Conservation (phyloP, 2,329 filamentous ascomycete genomes). For the Dichotomopilus funicola region DNA sequence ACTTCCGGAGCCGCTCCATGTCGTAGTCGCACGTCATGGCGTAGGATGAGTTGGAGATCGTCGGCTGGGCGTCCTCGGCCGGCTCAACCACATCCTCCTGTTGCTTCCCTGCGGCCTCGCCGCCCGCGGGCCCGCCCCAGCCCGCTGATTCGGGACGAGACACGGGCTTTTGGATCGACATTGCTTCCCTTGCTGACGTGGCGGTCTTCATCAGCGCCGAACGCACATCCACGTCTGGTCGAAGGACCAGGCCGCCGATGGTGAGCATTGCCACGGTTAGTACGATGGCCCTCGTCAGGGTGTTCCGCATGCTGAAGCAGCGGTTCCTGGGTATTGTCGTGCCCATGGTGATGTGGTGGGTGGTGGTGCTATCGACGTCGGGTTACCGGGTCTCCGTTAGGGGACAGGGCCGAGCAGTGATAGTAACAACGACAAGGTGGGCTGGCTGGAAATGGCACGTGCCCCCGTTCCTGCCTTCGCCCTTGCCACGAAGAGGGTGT, state of each 20-base stretch:
- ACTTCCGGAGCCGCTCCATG: constrained; percentile 37
- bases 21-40: constrained; percentile 47
- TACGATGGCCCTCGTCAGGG: constrained; percentile 39
- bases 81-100: constrained; percentile 26
- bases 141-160: constrained; percentile 6
- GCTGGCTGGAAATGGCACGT: too few relatives aligned
- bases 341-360: constrained; percentile 13
- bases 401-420: too few relatives aligned
- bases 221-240: constrained; percentile 37
- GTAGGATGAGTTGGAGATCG: constrained; percentile 27
- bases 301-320: constrained; percentile 44
- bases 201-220: constrained; percentile 38
- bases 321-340: constrained; percentile 27
- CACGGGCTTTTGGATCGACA: constrained; percentile 26
- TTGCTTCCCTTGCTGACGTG: constrained; percentile 28
- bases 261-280: constrained; percentile 39
- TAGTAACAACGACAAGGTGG: too few relatives aligned
- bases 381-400: background rate
- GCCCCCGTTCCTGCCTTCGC: too few relatives aligned
- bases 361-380: background rate
- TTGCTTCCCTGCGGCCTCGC: constrained; percentile 2
- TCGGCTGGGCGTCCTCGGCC: constrained; percentile 45
- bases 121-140: constrained; percentile 4
- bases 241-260: constrained; percentile 37
- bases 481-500: too few relatives aligned